Base-by-base conservation (phyloP, 306 rosid genomes). In the Glycine soja region DNA sequence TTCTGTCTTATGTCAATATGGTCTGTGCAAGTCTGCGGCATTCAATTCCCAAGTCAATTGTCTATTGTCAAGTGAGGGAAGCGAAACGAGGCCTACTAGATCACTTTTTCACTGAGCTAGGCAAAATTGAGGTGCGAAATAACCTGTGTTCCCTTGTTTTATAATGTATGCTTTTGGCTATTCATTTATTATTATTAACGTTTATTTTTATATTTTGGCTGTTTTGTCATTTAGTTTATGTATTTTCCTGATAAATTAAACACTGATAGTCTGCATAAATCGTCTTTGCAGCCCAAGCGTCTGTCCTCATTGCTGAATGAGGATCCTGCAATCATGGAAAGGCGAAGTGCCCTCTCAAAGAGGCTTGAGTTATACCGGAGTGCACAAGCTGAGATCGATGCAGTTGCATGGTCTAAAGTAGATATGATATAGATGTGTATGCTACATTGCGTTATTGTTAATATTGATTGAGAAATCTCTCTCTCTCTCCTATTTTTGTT, bases 381-480 rank as follows among this genome's bases (percentile, higher is more conserved):
- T 46, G 98, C 98, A 7, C 98, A 92, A 85, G 87, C 92, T 4
- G 98, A 94, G 8, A 91, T 94, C 14, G 98, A 94, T 78, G 72
- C 98, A 8, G 98, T 88, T 66, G 97, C 93, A 75, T 92, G 98
- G 98, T 84, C 98, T 0, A 94, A 94, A 94, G 92, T 94, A 92
- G 97, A 64, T 73, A 88, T 92, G 97, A 64, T 73, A 88, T 92
- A 90, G 97, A 58, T 70, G 14, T 16, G 73, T 59, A 42, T 42
- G 57, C 14, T 50, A 14, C 24, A 9, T 51, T 7, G 16, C 7
- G 38, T 34, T 34, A 8, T 2, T 43, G 42, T 14, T 36, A 42
- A 47, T 19, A 45, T 70, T 34, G 36, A 62, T n/a, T 13, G 76
- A 67, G 46, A 52, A 16, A 57, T 19, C 24, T 80, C 74, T 43